These are phyloP conservation scores for Pseudogymnoascus sp. DNA, from an alignment of 2,329 filamentous ascomycete genomes.

Conservation along the genomic window DNA sequence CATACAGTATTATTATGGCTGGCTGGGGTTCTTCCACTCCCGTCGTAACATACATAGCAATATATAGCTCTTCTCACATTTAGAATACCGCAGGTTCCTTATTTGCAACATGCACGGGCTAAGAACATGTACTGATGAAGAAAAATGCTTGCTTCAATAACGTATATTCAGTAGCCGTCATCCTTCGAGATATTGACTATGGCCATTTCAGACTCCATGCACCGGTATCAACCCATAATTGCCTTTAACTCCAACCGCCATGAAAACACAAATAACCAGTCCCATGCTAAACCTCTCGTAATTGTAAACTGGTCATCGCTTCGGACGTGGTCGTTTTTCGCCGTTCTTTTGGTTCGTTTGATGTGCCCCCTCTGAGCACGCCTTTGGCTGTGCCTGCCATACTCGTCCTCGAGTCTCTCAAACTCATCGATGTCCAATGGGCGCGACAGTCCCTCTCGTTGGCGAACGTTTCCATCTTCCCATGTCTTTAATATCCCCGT, in stretches of 20 bases:
- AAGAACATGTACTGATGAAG: neutral
- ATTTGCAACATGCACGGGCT: neutral
- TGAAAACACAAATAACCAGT: neutral
- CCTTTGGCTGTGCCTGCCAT: neutral
- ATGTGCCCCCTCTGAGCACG: neutral
- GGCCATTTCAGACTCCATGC: neutral
- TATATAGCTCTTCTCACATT: neutral
- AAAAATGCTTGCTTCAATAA: neutral
- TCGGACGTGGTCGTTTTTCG: neutral
- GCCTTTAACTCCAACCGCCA: neutral
- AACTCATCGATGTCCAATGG: neutral
- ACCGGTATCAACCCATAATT: neutral
- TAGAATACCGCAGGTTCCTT: neutral
- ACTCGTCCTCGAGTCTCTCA: neutral
- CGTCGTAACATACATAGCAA: constrained; percentile 1
- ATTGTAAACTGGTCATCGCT: neutral
- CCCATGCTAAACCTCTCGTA: neutral
- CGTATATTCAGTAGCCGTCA: neutral
- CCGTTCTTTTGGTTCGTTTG: neutral
- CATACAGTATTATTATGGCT: neutral
- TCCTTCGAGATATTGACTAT: neutral
- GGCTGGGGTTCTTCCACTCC: neutral
- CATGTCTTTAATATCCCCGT: neutral
- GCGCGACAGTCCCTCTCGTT: neutral
- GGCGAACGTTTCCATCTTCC: neutral